Evolutionary conservation across 2,329 filamentous ascomycete genomes (phyloP).

Genomic region (Botrytis pseudocinerea): DNA sequence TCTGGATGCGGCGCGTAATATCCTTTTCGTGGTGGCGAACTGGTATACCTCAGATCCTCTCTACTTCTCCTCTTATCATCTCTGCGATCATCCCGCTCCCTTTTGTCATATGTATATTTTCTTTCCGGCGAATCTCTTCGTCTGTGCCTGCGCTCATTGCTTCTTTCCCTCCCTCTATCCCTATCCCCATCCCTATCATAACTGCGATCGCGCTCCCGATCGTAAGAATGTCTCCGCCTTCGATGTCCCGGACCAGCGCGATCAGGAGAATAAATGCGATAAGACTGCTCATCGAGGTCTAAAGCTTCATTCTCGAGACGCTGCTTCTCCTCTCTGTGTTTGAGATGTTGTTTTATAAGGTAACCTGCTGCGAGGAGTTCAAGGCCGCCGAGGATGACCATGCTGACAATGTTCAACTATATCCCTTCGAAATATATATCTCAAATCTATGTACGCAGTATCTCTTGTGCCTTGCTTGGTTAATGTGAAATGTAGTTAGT

Average conservation of each 20-base stretch:
- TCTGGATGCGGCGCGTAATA: slow-evolving; percentile 7
- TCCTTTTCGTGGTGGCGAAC: slow-evolving; percentile 1
- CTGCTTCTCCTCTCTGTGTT: slow-evolving; percentile 41
- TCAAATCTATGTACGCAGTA: neutral
- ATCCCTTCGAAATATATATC: neutral
- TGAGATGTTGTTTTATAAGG: slow-evolving; percentile 37
- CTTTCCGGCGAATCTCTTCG: slow-evolving; percentile 12
- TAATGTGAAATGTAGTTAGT: neutral
- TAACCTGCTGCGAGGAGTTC: slow-evolving; percentile 40
- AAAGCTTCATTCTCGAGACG: slow-evolving; percentile 36
- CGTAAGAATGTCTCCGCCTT: slow-evolving; percentile 19
- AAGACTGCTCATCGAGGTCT: slow-evolving; percentile 27
- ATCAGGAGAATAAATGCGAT: slow-evolving; percentile 24
- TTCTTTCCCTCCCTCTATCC: slow-evolving; percentile 3
- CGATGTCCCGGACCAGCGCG: slow-evolving; percentile 14
- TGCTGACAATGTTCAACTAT: slow-evolving; percentile 13
- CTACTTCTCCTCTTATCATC: slow-evolving; percentile 20
- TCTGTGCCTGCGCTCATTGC: slow-evolving; percentile 18
- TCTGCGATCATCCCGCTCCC: slow-evolving; percentile 8
- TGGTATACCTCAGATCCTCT: slow-evolving; percentile 15
- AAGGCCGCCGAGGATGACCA: slow-evolving; percentile 53
- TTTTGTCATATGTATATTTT: slow-evolving; percentile 8
- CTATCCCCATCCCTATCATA: neutral
- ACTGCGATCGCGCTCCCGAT: neutral
- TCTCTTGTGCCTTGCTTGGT: neutral